phyloP scores from a whole-genome alignment of 441 rosid species.

The Viola pubescens region DNA sequence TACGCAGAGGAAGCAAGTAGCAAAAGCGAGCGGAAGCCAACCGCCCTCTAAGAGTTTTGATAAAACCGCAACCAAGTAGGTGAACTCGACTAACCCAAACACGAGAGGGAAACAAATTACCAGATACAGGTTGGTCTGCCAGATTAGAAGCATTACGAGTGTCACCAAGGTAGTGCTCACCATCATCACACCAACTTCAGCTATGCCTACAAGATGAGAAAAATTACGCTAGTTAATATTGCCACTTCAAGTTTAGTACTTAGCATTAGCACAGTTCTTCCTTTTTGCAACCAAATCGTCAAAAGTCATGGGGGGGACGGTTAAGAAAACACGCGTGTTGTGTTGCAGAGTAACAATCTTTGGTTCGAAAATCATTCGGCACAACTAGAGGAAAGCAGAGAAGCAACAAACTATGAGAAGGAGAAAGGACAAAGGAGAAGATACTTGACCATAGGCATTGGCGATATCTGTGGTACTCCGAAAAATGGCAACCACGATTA shows the following conservation, averaged over 20 bases:
- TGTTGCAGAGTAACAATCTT: background rate
- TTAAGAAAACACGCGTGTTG: background rate
- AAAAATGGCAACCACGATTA: slow-evolving; percentile 74
- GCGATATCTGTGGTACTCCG: slow-evolving; percentile 82
- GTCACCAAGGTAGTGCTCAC: slow-evolving; percentile 81
- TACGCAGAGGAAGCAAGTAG: slow-evolving; percentile 54
- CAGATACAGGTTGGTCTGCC: slow-evolving; percentile 76
- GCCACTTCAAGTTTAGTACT: background rate
- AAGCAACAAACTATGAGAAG: slow-evolving; percentile 1
- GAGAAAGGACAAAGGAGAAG: slow-evolving; percentile 10
- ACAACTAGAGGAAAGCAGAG: background rate
- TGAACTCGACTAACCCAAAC: slow-evolving; percentile 71
- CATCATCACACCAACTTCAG: slow-evolving; percentile 94
- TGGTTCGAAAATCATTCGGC: background rate
- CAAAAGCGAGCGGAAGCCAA: slow-evolving; percentile 89
- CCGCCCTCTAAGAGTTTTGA: slow-evolving; percentile 74
- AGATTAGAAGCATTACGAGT: slow-evolving; percentile 88
- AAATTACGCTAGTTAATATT: background rate
- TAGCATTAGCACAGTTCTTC: background rate
- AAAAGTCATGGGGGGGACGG: background rate
- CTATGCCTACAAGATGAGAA: slow-evolving; percentile 58
- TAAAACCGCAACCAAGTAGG: slow-evolving; percentile 73
- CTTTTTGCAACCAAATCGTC: background rate
- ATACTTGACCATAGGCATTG: slow-evolving; percentile 78
- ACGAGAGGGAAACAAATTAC: slow-evolving; percentile 68